Evolutionary conservation across 2,329 filamentous ascomycete species (phyloP).

Genomic region (Trematosphaeria pertusa): DNA sequence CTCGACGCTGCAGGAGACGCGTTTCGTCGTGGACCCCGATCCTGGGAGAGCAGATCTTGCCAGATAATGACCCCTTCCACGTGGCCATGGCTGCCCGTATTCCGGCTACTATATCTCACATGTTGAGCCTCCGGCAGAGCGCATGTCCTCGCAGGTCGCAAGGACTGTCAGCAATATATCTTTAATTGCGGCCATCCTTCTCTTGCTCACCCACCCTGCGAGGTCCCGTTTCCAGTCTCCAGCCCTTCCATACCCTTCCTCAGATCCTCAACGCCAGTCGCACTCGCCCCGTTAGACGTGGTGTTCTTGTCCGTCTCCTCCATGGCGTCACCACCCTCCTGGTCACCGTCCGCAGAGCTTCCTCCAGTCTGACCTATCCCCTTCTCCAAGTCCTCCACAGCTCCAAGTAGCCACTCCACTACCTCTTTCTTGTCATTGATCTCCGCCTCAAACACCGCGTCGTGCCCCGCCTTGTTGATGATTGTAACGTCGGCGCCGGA

Average conservation of each 20-base stretch:
- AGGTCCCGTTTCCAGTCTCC: slow-evolving; percentile 26
- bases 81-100: slow-evolving; percentile 21
- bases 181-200: slow-evolving; percentile 25
- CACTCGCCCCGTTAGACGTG: slow-evolving; percentile 19
- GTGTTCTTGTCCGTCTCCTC: slow-evolving; percentile 23
- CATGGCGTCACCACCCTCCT: slow-evolving; percentile 20
- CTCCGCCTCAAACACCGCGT: slow-evolving; percentile 59
- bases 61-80: too few relatives aligned
- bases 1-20: too few relatives aligned
- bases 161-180: slow-evolving; percentile 31
- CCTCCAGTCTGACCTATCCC: too few relatives aligned
- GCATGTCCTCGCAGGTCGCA: slow-evolving; percentile 16
- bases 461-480: slow-evolving; percentile 84
- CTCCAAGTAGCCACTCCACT: slow-evolving; percentile 56
- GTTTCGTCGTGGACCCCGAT: too few relatives aligned
- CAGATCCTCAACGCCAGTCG: slow-evolving; percentile 35
- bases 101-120: slow-evolving; percentile 14
- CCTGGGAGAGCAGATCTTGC: too few relatives aligned
- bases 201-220: slow-evolving; percentile 34
- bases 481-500: slow-evolving; percentile 78
- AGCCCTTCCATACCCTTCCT: slow-evolving; percentile 42
- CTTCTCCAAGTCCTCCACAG: slow-evolving; percentile 52
- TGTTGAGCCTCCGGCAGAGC: slow-evolving; percentile 3
- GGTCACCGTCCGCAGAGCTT: slow-evolving; percentile 31
- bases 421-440: slow-evolving; percentile 57